Percentiles rank a stretch among this genome's conserved stretches.
Conservation (phyloP, 1,284 basidiomycete genomes). For the Sparassis latifolia region DNA sequence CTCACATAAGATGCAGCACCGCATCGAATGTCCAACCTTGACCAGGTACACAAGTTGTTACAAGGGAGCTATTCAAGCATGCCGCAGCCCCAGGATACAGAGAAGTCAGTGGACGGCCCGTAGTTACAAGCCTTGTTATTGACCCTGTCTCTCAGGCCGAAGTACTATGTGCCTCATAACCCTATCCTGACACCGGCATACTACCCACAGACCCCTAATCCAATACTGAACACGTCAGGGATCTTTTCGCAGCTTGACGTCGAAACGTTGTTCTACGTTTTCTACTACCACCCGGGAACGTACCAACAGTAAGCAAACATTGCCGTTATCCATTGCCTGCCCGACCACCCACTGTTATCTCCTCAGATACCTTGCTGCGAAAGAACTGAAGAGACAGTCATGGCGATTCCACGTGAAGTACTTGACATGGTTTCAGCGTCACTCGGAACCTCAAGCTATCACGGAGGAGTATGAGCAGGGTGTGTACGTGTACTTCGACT, state of each 20-base stretch:
- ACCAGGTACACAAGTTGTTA: constrained; percentile 87
- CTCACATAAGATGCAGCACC: constrained; percentile 44
- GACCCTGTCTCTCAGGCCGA: constrained; percentile 52
- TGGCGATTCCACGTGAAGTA: constrained; percentile 99
- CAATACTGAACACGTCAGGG: constrained; percentile 78
- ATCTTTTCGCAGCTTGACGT: constrained; percentile 93
- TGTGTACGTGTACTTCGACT: constrained; percentile 95
- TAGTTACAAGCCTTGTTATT: constrained; percentile 4
- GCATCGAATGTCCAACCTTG: constrained; percentile 78
- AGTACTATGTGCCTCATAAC: constrained; percentile 95
- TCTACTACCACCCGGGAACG: constrained; percentile 96
- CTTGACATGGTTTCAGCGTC: constrained; percentile 99
- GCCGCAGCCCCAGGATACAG: constrained; percentile 91
- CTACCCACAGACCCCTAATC: constrained; percentile 88
- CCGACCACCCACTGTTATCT: constrained; percentile 5
- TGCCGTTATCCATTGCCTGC: constrained; percentile 2
- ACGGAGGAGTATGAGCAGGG: constrained; percentile 99
- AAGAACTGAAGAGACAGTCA: constrained; percentile 94
- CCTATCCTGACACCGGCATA: constrained; percentile 90
- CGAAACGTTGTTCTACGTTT: constrained; percentile 98
- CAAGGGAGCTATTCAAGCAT: constrained; percentile 86
- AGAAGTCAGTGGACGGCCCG: constrained; percentile 61
- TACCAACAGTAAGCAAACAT: constrained; percentile 80
- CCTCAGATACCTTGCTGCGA: constrained; percentile 86
- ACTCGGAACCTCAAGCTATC: constrained; percentile 98